Evolutionary conservation across 192 early-diverging fungal species (phyloP).

Genomic region (Radiomyces spectabilis): DNA sequence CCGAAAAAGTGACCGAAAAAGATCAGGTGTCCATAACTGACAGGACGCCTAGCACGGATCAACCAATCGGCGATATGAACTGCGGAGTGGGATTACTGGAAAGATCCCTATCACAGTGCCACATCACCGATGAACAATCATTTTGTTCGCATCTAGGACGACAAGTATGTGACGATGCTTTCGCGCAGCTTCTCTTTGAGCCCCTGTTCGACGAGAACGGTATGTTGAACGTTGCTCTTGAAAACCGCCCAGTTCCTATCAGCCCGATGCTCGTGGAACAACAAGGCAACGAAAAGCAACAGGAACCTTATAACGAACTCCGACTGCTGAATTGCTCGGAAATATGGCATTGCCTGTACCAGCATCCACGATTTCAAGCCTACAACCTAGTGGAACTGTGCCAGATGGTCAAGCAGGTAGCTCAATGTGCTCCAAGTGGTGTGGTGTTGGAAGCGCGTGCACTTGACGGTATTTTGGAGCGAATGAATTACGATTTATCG

Average conservation of each 20-base stretch:
- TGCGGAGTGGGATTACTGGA: too few species aligned
- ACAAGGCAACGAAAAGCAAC: not conserved
- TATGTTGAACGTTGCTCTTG: not conserved
- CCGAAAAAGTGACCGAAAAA: too few species aligned
- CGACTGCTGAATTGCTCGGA: conserved; percentile 1
- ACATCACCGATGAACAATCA: not conserved
- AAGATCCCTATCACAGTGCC: too few species aligned
- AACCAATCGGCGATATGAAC: too few species aligned
- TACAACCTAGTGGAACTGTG: conserved; percentile 6
- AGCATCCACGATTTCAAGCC: not conserved
- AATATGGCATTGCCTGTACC: conserved; percentile 11
- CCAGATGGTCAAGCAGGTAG: conserved; percentile 4
- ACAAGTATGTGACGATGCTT: not conserved
- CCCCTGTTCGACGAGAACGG: conserved; percentile 17
- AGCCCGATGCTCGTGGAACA: not conserved
- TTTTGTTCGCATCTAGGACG: not conserved
- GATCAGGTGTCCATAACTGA: too few species aligned
- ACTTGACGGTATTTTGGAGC: too few species aligned
- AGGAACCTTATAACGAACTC: not conserved
- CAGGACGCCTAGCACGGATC: too few species aligned
- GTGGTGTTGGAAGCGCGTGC: conserved; percentile 5
- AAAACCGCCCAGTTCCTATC: not conserved
- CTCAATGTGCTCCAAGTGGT: conserved; percentile 9
- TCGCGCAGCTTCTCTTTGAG: conserved; percentile 15
- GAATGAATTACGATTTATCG: too few species aligned